phyloP scores from a whole-genome alignment of 108 stramenopile species.

The Skeletonema costatum region DNA sequence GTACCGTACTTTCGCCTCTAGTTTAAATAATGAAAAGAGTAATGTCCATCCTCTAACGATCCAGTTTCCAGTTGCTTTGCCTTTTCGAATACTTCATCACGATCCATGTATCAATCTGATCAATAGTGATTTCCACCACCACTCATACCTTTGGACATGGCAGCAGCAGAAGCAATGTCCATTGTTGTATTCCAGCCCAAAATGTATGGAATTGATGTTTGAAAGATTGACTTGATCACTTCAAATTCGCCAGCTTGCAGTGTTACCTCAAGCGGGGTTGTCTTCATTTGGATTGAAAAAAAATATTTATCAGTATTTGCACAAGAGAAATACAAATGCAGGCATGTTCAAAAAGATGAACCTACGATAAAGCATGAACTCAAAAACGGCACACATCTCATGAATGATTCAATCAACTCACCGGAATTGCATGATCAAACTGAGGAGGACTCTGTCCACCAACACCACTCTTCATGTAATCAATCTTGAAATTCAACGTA shows the following conservation, averaged over 20 bases:
- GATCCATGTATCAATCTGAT: neutral
- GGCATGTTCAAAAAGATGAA: neutral
- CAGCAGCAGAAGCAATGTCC: conserved; percentile 47
- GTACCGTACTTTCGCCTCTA: too few species aligned
- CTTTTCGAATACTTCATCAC: neutral
- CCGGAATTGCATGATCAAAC: conserved; percentile 7
- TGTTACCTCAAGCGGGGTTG: conserved; percentile 46
- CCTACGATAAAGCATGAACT: too few species aligned
- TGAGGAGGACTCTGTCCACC: conserved; percentile 50
- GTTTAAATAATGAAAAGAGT: too few species aligned
- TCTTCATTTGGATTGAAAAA: conserved; percentile 18
- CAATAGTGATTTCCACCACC: conserved; percentile 14
- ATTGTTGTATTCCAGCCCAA: conserved; percentile 61
- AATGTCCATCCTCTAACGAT: too few species aligned
- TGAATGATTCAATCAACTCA: conserved; percentile 9
- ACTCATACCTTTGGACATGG: conserved; percentile 17
- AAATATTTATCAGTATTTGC: neutral
- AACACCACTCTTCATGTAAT: conserved; percentile 53
- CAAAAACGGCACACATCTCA: too few species aligned
- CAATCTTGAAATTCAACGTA: conserved; percentile 49
- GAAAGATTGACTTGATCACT: conserved; percentile 52
- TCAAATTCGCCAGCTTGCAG: conserved; percentile 64
- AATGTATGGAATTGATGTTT: conserved; percentile 52
- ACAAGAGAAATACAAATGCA: neutral
- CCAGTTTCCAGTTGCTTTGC: neutral